A percentile compares a stretch with the other conserved stretches of the same genome.
Conservation (phyloP, 495 filamentous ascomycete genomes). For the Daldinia concentrica region DNA sequence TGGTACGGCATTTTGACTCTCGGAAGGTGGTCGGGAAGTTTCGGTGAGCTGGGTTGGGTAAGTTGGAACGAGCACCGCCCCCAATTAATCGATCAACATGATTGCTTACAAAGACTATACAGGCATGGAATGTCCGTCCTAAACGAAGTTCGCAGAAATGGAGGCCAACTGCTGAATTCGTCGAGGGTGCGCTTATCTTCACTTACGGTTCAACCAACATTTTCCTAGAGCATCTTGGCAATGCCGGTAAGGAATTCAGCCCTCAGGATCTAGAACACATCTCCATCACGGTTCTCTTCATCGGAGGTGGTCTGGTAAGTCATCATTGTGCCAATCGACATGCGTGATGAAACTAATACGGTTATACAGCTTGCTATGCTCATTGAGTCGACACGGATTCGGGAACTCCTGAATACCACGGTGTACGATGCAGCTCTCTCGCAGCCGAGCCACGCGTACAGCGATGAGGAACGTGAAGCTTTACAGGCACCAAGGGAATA, state of each 20-base stretch:
- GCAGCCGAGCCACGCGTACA: conserved; percentile 46
- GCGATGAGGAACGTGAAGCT: conserved; percentile 57
- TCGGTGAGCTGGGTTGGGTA: conserved; percentile 89
- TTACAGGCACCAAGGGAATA: conserved; percentile 73
- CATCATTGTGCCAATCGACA: background rate
- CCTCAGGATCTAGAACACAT: conserved; percentile 89
- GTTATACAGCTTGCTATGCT: conserved; percentile 82
- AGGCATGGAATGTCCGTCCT: conserved; percentile 90
- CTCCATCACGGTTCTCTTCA: conserved; percentile 92
- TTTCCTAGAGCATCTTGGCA: conserved; percentile 87
- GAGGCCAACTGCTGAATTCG: conserved; percentile 84
- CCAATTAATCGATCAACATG: conserved; percentile 6
- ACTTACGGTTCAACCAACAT: conserved; percentile 89
- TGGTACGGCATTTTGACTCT: conserved; percentile 91
- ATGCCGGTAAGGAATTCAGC: conserved; percentile 74
- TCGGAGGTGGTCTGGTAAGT: conserved; percentile 89
- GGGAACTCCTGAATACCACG: conserved; percentile 74
- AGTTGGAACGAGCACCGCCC: conserved; percentile 33
- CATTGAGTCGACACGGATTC: conserved; percentile 78
- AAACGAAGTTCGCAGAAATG: conserved; percentile 67
- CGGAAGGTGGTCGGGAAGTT: conserved; percentile 89
- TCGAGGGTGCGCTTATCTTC: conserved; percentile 88
- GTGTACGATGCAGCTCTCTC: conserved; percentile 53
- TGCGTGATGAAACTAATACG: conserved; percentile 21
- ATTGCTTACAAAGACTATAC: conserved; percentile 23